Base-by-base conservation (phyloP, 352 stramenopile species). In the Phytophthora tubulina region DNA sequence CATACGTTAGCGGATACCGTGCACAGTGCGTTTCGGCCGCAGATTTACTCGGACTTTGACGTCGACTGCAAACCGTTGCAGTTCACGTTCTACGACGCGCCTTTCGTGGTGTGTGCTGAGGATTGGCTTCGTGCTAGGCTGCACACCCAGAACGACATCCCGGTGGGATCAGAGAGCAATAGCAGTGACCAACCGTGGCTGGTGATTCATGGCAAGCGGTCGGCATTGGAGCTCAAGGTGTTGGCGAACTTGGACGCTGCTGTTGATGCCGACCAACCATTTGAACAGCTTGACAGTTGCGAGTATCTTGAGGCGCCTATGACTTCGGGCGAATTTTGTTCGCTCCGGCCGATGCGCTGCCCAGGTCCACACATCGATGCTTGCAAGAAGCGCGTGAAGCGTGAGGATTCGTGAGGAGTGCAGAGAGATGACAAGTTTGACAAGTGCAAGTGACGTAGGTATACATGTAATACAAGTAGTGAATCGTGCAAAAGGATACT, bases 251-350 rank as follows among this genome's bases (percentile, higher is more conserved):
- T 27, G 21, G 31, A 31, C 17, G 9, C 52, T 1, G 39, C 10
- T 17, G 30, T 42, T 3, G 61, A 69, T 10, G 31, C 32, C 2
- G 31, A 60, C 2, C 50, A 61, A 59, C 31, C 58, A 13, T 48
- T 73, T 50, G 8, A 38, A 39, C 6, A 48, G 39, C 60, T 72
- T 9, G n/a, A 63, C 15, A 27, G n/a, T 17, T 84, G 77, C 57
- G 70, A 78, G 58, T 75, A 78, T 65, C 67, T 81, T 9, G 70
- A 84, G 36, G 70, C 73, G 3, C 73, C 77, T 1, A 76, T 84
- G 73, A 72, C 73, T 27, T 74, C 73, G n/a, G 73, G 63, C 2
- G 60, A 78, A 42, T 33, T 41, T 3, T 77, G 69, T 39, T 62
- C 49, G 33, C 48, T 44, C 8, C 17, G 45, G 45, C 39, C 56